Evolutionary conservation across 495 filamentous ascomycete species (phyloP).

Genomic region (Tuber magnatum): DNA sequence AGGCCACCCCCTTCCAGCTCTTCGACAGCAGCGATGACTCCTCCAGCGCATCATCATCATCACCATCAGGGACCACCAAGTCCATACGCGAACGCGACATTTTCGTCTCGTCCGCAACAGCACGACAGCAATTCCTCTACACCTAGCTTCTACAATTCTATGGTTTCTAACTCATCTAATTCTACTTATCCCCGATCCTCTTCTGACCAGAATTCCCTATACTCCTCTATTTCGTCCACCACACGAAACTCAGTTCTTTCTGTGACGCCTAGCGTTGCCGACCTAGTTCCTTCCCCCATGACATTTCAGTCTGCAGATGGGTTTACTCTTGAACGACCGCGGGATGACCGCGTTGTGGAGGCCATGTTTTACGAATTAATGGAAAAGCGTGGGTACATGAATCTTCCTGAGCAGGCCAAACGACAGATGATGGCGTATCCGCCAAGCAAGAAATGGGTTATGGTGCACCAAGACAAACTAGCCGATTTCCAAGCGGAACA

Average conservation of each 20-base stretch:
- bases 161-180: conserved; percentile 25
- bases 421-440: conserved; percentile 94
- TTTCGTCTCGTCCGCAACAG: conserved; percentile 16
- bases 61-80: conserved; percentile 25
- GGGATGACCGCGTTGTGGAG: conserved; percentile 82
- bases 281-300: conserved; percentile 44
- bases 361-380: conserved; percentile 86
- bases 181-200: conserved; percentile 22
- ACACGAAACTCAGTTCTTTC: conserved; percentile 57
- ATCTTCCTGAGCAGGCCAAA: conserved; percentile 88
- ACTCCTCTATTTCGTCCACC: conserved; percentile 51
- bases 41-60: conserved; percentile 22
- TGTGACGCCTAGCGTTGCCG: conserved; percentile 44
- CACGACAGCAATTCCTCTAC: conserved; percentile 14
- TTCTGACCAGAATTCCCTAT: conserved; percentile 34
- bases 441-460: conserved; percentile 89
- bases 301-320: conserved; percentile 50
- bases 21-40: conserved; percentile 14
- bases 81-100: conserved; percentile 28
- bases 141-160: conserved; percentile 21
- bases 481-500: conserved; percentile 91
- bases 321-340: conserved; percentile 62
- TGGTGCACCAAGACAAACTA: conserved; percentile 90
- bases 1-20: conserved; percentile 58
- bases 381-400: conserved; percentile 95